Evolutionary conservation across 441 rosid species (phyloP).

Genomic region (Arabidopsis lyrata): DNA sequence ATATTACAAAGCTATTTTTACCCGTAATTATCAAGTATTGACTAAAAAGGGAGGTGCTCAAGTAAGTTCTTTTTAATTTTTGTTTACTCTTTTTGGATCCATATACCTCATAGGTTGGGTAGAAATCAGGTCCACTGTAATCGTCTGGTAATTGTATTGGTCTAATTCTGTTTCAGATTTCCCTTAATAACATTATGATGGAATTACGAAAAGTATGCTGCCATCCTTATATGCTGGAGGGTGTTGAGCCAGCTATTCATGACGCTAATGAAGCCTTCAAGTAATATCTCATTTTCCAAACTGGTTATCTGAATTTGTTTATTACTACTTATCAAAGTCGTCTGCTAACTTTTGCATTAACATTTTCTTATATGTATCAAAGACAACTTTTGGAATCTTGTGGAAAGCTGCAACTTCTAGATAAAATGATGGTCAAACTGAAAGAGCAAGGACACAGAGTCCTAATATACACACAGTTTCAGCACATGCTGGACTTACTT

Average conservation of each 20-base stretch:
- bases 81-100: constrained; percentile 19
- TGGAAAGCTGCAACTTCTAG: constrained; percentile 90
- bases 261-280: constrained; percentile 76
- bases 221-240: constrained; percentile 97
- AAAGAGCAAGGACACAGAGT: constrained; percentile 98
- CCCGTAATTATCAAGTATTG: constrained; percentile 93
- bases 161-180: constrained; percentile 63
- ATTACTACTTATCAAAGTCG: not conserved
- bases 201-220: constrained; percentile 99
- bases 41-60: constrained; percentile 98
- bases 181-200: constrained; percentile 97
- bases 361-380: constrained; percentile 40
- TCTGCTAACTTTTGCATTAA: constrained; percentile 21
- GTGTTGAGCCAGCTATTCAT: constrained; percentile 84
- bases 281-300: constrained; percentile 51
- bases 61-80: constrained; percentile 53
- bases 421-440: constrained; percentile 97
- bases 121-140: constrained; percentile 24
- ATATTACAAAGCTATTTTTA: constrained; percentile 95
- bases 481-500: constrained; percentile 96
- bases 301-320: constrained; percentile 5
- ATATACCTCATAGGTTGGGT: constrained; percentile 36
- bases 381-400: constrained; percentile 90
- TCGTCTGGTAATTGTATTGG: constrained; percentile 36
- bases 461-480: constrained; percentile 97